Evolutionary conservation across 2,329 filamentous ascomycete genomes (phyloP).

Genomic region (Myriosclerotinia curreyana): DNA sequence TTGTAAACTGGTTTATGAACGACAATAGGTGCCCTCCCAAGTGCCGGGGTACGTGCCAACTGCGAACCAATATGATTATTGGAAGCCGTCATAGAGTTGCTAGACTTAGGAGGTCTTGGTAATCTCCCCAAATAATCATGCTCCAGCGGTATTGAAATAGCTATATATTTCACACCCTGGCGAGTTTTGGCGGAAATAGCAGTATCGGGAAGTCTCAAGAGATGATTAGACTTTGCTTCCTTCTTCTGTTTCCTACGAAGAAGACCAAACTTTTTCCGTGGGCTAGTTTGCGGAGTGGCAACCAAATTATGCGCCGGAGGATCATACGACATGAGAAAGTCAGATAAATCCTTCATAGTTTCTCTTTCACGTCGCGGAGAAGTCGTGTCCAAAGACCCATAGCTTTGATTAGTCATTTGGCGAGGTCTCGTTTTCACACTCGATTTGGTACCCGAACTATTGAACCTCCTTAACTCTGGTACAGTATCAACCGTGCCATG

Average conservation of each 20-base stretch:
- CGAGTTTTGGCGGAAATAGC: slow-evolving; percentile 54
- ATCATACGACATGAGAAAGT: slow-evolving; percentile 50
- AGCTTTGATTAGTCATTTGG: slow-evolving; percentile 2
- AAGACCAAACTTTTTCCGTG: slow-evolving; percentile 37
- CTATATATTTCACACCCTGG: slow-evolving; percentile 55
- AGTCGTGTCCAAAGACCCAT: slow-evolving; percentile 2
- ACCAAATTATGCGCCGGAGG: slow-evolving; percentile 52
- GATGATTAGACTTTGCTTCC: slow-evolving; percentile 38
- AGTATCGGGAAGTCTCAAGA: slow-evolving; percentile 51
- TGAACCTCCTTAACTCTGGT: slow-evolving; percentile 14
- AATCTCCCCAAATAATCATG: slow-evolving; percentile 44
- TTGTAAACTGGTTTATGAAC: slow-evolving; percentile 40
- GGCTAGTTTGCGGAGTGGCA: slow-evolving; percentile 43
- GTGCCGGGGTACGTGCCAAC: slow-evolving; percentile 35
- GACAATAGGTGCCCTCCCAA: background rate
- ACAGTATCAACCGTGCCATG: slow-evolving; percentile 16
- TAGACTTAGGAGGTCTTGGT: background rate
- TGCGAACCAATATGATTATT: slow-evolving; percentile 5
- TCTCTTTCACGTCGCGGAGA: slow-evolving; percentile 28
- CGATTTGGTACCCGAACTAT: background rate
- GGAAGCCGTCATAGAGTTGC: background rate
- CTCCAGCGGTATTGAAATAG: slow-evolving; percentile 57
- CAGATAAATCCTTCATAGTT: slow-evolving; percentile 42
- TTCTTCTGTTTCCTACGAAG: slow-evolving; percentile 39
- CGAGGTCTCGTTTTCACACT: background rate